A percentile compares a stretch with the other conserved stretches of the same genome.
Evolutionary conservation across 192 early-diverging fungal genomes (phyloP).

Genomic region (Rhizophagus sp.): DNA sequence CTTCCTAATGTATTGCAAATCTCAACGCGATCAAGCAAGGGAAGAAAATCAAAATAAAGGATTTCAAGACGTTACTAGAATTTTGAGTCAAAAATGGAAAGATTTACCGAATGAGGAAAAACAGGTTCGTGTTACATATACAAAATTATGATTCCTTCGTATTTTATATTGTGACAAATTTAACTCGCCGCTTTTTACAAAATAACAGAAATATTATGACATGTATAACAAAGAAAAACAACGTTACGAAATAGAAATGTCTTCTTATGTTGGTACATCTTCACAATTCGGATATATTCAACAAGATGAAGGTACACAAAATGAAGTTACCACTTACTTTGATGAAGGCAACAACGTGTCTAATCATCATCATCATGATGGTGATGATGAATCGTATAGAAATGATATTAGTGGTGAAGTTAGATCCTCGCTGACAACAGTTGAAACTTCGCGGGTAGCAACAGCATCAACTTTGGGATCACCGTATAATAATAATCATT

Average conservation of each 20-base stretch:
- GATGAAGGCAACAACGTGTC: no score
- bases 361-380: no score
- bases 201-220: slow-evolving; percentile 47
- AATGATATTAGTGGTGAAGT: no score
- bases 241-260: slow-evolving; percentile 43
- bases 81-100: slow-evolving; percentile 47
- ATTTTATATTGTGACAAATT: neutral
- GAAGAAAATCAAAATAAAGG: slow-evolving; percentile 42
- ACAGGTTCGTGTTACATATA: slow-evolving; percentile 30
- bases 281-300: neutral
- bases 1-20: slow-evolving; percentile 44
- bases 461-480: neutral
- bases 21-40: slow-evolving; percentile 44
- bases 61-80: slow-evolving; percentile 38
- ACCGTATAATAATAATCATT: neutral
- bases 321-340: no score
- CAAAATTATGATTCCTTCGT: neutral
- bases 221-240: slow-evolving; percentile 45
- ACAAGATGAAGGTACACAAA: no score
- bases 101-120: slow-evolving; percentile 38
- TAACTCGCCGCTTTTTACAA: neutral
- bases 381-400: no score
- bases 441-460: neutral
- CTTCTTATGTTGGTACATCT: slow-evolving; percentile 33
- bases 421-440: neutral